Percentiles rank a stretch among this genome's conserved stretches.
phyloP scores from a whole-genome alignment of 139 green algal species.

The Prasinococcaceae sp. region DNA sequence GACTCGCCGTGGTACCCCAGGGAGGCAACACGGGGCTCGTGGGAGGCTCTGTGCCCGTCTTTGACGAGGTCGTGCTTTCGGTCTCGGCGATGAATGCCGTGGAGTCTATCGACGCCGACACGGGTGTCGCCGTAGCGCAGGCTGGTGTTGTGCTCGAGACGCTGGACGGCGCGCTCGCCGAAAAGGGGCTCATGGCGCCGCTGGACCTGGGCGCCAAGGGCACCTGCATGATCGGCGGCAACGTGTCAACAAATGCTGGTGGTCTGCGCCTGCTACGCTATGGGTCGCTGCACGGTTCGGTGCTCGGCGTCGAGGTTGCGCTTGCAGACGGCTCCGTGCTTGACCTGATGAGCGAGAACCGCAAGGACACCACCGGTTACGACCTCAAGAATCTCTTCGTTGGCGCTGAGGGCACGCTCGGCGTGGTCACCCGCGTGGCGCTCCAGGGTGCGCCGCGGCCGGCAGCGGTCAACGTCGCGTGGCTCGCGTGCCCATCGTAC shows the following conservation, averaged over 20 bases:
- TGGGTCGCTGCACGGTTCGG: constrained; percentile 73
- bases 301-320: constrained; percentile 86
- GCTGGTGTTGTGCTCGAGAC: constrained; percentile 28
- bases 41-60: constrained; percentile 68
- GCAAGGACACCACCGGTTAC: constrained; percentile 98
- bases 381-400: constrained; percentile 99
- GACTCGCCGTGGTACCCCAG: constrained; percentile 82
- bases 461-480: constrained; percentile 49
- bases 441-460: constrained; percentile 55
- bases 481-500: constrained; percentile 52
- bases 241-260: constrained; percentile 92
- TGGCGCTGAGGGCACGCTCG: constrained; percentile 84
- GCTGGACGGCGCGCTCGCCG: constrained; percentile 45
- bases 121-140: constrained; percentile 2
- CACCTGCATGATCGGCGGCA: constrained; percentile 90
- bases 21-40: constrained; percentile 92
- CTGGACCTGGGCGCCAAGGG: constrained; percentile 92
- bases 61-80: constrained; percentile 75
- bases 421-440: constrained; percentile 37
- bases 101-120: constrained; percentile 14
- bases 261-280: constrained; percentile 71
- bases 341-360: constrained; percentile 57
- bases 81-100: constrained; percentile 23
- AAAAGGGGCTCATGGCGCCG: constrained; percentile 61
- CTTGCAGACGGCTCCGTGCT: constrained; percentile 71